Evolutionary conservation across 2,329 filamentous ascomycete species (phyloP).

Genomic region (Hypomyces rosellus): DNA sequence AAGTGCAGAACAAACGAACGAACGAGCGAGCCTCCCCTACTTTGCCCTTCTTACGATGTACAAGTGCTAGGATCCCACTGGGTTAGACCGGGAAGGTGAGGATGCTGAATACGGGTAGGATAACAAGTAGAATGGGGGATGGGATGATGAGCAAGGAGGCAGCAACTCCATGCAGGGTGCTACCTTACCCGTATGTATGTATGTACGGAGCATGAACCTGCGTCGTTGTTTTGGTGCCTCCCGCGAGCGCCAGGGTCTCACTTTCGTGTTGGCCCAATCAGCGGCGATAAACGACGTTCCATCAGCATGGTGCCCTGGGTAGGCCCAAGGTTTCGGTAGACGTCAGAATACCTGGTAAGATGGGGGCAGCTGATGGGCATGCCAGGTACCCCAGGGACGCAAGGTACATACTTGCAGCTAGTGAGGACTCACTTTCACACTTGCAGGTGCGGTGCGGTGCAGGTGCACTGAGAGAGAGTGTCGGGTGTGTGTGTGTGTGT

Average conservation of each 20-base stretch:
- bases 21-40: neutral
- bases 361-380: neutral
- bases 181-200: neutral
- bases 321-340: slow-evolving; percentile 10
- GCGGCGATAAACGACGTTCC: slow-evolving; percentile 5
- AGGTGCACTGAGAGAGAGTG: too few relatives aligned
- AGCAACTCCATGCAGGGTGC: too few relatives aligned
- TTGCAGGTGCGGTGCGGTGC: neutral
- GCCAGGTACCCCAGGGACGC: neutral
- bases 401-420: slow-evolving; percentile 5
- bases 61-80: too few relatives aligned
- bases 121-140: too few relatives aligned
- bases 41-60: too few relatives aligned
- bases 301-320: slow-evolving; percentile 1
- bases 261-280: slow-evolving; percentile 10
- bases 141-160: too few relatives aligned
- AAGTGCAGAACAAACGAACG: neutral
- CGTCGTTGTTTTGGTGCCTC: slow-evolving; percentile 9
- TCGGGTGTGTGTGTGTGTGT: neutral
- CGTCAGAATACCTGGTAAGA: slow-evolving; percentile 2
- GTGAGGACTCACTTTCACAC: too few relatives aligned
- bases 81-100: too few relatives aligned
- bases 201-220: slow-evolving; percentile 1
- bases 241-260: slow-evolving; percentile 1
- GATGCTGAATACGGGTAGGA: too few relatives aligned